These are phyloP conservation scores for Chytriomyces hyalinus DNA, from an alignment of 192 early-diverging fungal species.

Conservation along the genomic window DNA sequence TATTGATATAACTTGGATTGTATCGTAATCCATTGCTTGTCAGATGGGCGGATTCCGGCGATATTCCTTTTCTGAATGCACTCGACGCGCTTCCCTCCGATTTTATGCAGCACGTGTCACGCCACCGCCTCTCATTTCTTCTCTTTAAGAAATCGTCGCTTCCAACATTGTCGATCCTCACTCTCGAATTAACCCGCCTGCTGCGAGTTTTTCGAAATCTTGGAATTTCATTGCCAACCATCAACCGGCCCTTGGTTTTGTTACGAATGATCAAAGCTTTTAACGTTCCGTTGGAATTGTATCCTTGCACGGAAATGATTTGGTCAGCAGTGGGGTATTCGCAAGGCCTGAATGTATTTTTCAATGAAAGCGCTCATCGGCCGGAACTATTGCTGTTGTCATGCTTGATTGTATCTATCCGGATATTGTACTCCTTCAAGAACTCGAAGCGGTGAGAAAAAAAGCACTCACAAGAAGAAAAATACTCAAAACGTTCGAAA, in stretches of 20 bases:
- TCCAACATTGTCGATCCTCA: not conserved
- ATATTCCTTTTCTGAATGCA: conserved; percentile 22
- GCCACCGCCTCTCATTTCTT: conserved; percentile 3
- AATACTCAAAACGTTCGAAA: not conserved
- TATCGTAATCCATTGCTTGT: not conserved
- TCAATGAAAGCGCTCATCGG: not conserved
- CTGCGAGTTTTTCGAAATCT: not conserved
- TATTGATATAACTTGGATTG: not conserved
- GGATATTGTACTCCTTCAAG: conserved; percentile 20
- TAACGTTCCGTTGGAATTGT: conserved; percentile 16
- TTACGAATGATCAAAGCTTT: conserved; percentile 11
- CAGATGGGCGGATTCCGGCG: conserved; percentile 23
- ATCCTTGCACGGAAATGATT: conserved; percentile 16
- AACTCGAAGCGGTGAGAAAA: not conserved
- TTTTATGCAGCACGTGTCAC: conserved; percentile 7
- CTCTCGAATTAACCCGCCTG: not conserved
- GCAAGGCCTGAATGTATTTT: not conserved
- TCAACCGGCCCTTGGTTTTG: conserved; percentile 23
- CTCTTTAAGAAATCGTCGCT: conserved; percentile 11
- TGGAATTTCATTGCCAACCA: conserved; percentile 6
- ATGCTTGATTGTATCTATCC: conserved; percentile 22
- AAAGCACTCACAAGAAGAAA: not conserved
- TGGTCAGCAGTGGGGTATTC: conserved; percentile 3
- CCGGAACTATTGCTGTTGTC: conserved; percentile 8
- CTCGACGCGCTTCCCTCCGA: conserved; percentile 24